Evolutionary conservation across 1,139 yeast genomes (phyloP), one percentile per base, ranked within the genome.

Genomic region (Candida dubliniensis): DNA sequence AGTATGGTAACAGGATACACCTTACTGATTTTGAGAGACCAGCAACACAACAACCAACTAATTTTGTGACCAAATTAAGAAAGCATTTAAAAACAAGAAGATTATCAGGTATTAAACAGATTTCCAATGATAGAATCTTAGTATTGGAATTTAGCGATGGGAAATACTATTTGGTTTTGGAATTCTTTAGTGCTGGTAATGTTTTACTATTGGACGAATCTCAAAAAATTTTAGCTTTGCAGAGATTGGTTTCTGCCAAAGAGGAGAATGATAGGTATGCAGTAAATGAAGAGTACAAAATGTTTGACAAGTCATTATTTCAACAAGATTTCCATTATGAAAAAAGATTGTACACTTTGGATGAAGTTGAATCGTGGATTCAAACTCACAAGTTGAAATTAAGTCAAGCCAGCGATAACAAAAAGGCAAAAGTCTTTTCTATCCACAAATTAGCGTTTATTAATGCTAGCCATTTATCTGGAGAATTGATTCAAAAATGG

Each of bases 141-240:
- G 95, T 89, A 0, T 62, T 93, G 41, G 82, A 87, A 47, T 91
- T 93, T 63, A 81, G 90, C 42, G 95, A 88, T 54, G 95, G 96
- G 7, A 60, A 81, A 44, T 87, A 69, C 62, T 85, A 87, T 57
- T 69, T 91, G 52, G 96, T 88, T 0, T 66, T 93, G 48, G 99
- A 93, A 60, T 91, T 93, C 56, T 91, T 90, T 68, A 88, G 96
- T 59, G 96, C 96, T 2, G 99, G 99, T 31, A 93, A 93, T 58
- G 80, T 93, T 47, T 69, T 93, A 27, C 70, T 93, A 23, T 71
- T 91, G 51, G 95, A 91, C 59, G 77, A 81, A 31, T 76, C 84
- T 27, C 66, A 72, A 52, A 82, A 78, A 57, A 90, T 90, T 40
- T 56, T 90, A 56, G 74, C 95, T 0, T 67, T 91, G 31, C 91